Conservation (phyloP, 805 yeast species). For the Priceomyces carsonii region DNA sequence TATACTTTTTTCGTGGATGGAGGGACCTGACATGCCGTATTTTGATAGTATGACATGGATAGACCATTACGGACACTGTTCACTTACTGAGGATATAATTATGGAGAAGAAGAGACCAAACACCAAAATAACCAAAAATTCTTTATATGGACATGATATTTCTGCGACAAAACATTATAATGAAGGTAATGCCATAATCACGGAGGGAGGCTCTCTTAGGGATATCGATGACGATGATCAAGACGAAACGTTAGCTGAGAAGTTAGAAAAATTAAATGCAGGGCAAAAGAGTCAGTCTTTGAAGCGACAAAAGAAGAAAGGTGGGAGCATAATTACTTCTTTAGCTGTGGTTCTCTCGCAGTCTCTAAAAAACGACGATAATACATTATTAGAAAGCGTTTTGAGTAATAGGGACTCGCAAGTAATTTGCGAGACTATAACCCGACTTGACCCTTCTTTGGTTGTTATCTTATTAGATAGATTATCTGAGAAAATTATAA, state of each 20-base stretch:
- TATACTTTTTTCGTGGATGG: slow-evolving; percentile 59
- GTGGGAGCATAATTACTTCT: slow-evolving; percentile 58
- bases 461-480: slow-evolving; percentile 53
- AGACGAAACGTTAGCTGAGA: slow-evolving; percentile 35
- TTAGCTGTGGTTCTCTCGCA: slow-evolving; percentile 84
- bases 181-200: slow-evolving; percentile 61
- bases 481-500: slow-evolving; percentile 51
- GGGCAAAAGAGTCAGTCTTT: slow-evolving; percentile 21
- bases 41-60: slow-evolving; percentile 59
- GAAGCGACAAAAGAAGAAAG: slow-evolving; percentile 41
- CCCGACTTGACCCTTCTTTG: slow-evolving; percentile 48
- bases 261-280: slow-evolving; percentile 39
- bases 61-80: slow-evolving; percentile 23
- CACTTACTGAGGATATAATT: slow-evolving; percentile 22
- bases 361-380: slow-evolving; percentile 86
- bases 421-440: slow-evolving; percentile 50
- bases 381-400: slow-evolving; percentile 81
- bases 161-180: slow-evolving; percentile 56
- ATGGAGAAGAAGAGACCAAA: slow-evolving; percentile 42
- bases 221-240: slow-evolving; percentile 52
- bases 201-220: slow-evolving; percentile 63
- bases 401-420: slow-evolving; percentile 55
- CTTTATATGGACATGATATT: slow-evolving; percentile 50
- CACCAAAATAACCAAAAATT: slow-evolving; percentile 40
- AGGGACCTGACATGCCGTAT: slow-evolving; percentile 55